These are phyloP conservation scores for Boletales sp. DNA, from an alignment of 768 basidiomycete species.

Conservation along the genomic window DNA sequence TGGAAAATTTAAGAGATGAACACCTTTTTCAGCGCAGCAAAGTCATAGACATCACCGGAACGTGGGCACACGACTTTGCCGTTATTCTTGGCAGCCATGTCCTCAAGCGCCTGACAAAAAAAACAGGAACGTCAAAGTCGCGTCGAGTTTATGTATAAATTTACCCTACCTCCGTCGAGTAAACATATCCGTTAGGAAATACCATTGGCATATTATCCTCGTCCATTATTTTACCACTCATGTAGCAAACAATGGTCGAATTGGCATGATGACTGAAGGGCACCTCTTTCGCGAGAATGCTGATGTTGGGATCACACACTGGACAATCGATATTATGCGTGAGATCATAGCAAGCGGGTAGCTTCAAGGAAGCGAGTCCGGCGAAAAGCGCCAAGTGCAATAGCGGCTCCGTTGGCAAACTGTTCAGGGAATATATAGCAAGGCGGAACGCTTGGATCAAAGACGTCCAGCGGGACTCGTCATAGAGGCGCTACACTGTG, in stretches of 20 bases:
- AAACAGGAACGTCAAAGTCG: conserved; percentile 11
- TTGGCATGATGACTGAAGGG: conserved; percentile 93
- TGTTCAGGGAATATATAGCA: conserved; percentile 84
- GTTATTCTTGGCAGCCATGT: conserved; percentile 79
- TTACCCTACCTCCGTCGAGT: conserved; percentile 78
- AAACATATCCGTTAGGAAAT: conserved; percentile 88
- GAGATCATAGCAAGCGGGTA: conserved; percentile 75
- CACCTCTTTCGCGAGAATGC: conserved; percentile 77
- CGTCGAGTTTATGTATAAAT: conserved; percentile 3
- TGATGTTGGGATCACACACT: conserved; percentile 77
- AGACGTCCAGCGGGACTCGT: conserved; percentile 68
- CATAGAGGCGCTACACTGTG: conserved; percentile 70
- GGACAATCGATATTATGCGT: conserved; percentile 86
- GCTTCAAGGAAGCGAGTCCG: conserved; percentile 86
- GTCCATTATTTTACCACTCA: conserved; percentile 93
- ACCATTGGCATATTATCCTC: conserved; percentile 91
- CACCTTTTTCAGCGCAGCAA: conserved; percentile 75
- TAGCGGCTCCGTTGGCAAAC: conserved; percentile 82
- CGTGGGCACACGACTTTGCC: conserved; percentile 85
- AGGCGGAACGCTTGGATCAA: conserved; percentile 78
- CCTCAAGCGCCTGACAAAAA: conserved; percentile 66
- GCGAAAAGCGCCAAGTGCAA: conserved; percentile 87
- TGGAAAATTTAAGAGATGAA: conserved; percentile 69
- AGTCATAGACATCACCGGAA: conserved; percentile 60
- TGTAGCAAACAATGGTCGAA: conserved; percentile 89